Base-by-base conservation (phyloP, 768 basidiomycete species). In the Russula dissimulans region DNA sequence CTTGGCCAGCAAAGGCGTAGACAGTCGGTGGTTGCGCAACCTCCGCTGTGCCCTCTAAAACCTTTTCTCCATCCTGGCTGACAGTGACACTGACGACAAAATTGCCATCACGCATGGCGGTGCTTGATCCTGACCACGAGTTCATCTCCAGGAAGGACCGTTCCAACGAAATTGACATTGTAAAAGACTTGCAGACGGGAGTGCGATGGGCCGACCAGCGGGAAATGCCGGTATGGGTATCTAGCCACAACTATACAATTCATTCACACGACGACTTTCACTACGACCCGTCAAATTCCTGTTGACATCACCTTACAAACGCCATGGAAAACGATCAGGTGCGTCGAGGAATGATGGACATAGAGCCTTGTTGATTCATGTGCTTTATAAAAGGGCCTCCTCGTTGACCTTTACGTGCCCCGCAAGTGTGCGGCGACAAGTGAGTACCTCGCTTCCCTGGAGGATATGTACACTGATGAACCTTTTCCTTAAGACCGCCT, bases 371-470 rank as follows among this genome's bases (percentile, higher is more conserved):
- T 41, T 17, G 22, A 57, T 48, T 52, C 4, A 51, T n/a, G 3
- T 26, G 4, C 10, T n/a, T 47, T 9, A 31, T 18, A 9, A 2
- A 53, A 97, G 91, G 95, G 97, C 78, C 81, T 91, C 74, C 95
- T 99, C 75, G 97, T 99, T 72, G 97, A 98, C 82, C 94, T 99
- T 77, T 99, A 99, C 80, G 95, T 98, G 72, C 97, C 97, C 76
- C 91, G 97, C 83, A 98, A 98, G 78, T 98, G 97, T 76, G 85
- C 93, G 72, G 94, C 95, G 56, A 95, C 94, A 69, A 95, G 94
- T 97, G 71, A 73, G 91, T 84, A 60, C 36, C n/a, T 15, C 18
- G 15, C 41, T 18, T 26, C 42, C 8, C 18, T 42, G 22, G 46
- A 46, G 34, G 52, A 26, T 34, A 26, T 44, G 36, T 26, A 8